These are phyloP conservation scores for Paracorniculantispora psalliotae DNA, from an alignment of 2,329 filamentous ascomycete species.

Conservation along the genomic window DNA sequence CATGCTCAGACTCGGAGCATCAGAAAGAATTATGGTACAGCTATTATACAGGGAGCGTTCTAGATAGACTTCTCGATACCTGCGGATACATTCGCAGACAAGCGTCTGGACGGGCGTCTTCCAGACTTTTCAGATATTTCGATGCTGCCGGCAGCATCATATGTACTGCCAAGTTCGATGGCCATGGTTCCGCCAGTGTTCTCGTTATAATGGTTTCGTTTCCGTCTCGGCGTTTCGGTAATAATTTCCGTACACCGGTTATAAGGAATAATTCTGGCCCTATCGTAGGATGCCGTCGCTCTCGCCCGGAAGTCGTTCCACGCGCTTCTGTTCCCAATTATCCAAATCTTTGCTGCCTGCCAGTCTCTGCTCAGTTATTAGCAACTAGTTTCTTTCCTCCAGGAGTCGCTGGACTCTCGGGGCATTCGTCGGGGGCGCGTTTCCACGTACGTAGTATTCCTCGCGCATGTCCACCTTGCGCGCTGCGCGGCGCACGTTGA, in stretches of 20 bases:
- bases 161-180: too few relatives aligned
- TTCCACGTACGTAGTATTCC: slow-evolving; percentile 72
- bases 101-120: too few relatives aligned
- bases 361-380: slow-evolving; percentile 22
- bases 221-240: neutral
- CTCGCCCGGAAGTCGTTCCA: slow-evolving; percentile 84
- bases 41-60: neutral
- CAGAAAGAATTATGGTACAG: neutral
- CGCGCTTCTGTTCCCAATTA: slow-evolving; percentile 93
- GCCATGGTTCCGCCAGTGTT: too few relatives aligned
- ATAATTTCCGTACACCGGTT: neutral
- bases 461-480: slow-evolving; percentile 75
- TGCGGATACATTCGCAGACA: too few relatives aligned
- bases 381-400: too few relatives aligned
- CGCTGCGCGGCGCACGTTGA: slow-evolving; percentile 68
- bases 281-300: slow-evolving; percentile 70
- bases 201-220: too few relatives aligned
- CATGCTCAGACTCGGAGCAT: neutral
- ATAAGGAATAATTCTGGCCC: neutral
- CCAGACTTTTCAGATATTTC: neutral
- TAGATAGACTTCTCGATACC: too few relatives aligned
- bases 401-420: too few relatives aligned
- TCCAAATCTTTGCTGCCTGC: slow-evolving; percentile 79
- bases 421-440: too few relatives aligned
- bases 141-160: neutral